A percentile compares a stretch with the other conserved stretches of the same genome.
phyloP scores from a whole-genome alignment of 805 yeast genomes.

The Candida gorgasii region DNA sequence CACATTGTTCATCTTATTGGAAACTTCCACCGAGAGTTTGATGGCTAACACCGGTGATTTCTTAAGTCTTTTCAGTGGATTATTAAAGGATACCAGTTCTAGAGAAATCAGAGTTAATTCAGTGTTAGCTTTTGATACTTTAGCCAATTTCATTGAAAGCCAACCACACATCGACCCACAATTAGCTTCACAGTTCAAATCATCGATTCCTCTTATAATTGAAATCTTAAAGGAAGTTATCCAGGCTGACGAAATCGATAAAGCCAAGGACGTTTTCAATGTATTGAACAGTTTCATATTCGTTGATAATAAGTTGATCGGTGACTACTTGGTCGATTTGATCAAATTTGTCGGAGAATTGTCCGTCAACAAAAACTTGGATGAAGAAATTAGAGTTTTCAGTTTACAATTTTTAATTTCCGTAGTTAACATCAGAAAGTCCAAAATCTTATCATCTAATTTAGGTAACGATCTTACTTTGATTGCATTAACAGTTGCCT shows the following conservation, averaged over 20 bases:
- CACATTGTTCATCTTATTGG: conserved; percentile 75
- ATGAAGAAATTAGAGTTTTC: conserved; percentile 79
- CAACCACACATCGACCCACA: conserved; percentile 46
- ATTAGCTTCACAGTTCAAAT: conserved; percentile 55
- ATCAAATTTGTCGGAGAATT: conserved; percentile 75
- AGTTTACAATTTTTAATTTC: conserved; percentile 84
- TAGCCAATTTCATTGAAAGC: conserved; percentile 68
- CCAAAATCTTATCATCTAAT: conserved; percentile 75
- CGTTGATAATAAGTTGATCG: conserved; percentile 75
- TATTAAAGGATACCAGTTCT: conserved; percentile 63
- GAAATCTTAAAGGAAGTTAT: conserved; percentile 76
- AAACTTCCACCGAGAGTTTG: conserved; percentile 62
- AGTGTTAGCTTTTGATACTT: conserved; percentile 73
- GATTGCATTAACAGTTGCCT: conserved; percentile 72
- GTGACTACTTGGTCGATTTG: conserved; percentile 69
- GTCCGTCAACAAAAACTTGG: conserved; percentile 62
- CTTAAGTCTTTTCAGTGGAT: conserved; percentile 65
- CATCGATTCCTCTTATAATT: conserved; percentile 77
- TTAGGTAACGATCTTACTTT: conserved; percentile 79
- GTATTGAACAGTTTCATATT: conserved; percentile 78
- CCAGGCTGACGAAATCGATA: conserved; percentile 66
- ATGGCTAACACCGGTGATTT: conserved; percentile 62
- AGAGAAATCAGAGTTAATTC: conserved; percentile 79
- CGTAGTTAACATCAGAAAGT: conserved; percentile 75
- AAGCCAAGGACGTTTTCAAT: conserved; percentile 75